A percentile compares a stretch with the other conserved stretches of the same genome.
phyloP scores from a whole-genome alignment of 2,329 filamentous ascomycete species.

The Cadophora malorum region DNA sequence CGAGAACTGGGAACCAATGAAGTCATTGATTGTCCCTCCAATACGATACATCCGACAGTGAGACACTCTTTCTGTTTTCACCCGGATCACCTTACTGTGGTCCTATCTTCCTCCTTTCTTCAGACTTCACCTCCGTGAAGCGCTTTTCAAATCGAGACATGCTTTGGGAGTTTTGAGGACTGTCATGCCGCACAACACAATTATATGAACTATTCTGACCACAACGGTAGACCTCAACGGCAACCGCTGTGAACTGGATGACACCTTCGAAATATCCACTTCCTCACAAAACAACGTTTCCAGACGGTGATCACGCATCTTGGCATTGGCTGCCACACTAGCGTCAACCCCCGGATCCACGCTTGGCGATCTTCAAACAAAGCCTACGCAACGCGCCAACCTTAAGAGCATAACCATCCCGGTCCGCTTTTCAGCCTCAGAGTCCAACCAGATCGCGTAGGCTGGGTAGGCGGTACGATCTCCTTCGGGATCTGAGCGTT shows the following conservation, averaged over 20 bases:
- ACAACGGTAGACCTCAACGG: neutral
- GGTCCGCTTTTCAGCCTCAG: neutral
- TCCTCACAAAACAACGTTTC: constrained; percentile 1
- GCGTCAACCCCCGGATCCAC: constrained; percentile 6
- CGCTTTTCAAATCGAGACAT: too few relatives aligned
- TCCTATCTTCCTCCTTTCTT: neutral
- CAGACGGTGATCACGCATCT: constrained; percentile 15
- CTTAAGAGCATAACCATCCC: neutral
- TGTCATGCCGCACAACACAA: neutral
- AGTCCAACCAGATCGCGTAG: neutral
- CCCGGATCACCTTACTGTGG: neutral
- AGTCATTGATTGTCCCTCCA: neutral
- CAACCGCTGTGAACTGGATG: neutral
- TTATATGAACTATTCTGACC: neutral
- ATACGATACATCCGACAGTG: neutral
- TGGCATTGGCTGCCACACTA: neutral
- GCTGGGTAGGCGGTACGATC: neutral
- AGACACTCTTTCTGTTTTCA: neutral
- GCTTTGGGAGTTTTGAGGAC: neutral
- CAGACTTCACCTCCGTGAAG: too few relatives aligned
- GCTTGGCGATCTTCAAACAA: constrained; percentile 18
- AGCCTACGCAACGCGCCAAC: constrained; percentile 3
- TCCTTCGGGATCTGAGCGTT: neutral
- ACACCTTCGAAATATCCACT: neutral
- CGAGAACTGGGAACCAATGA: neutral